These are phyloP conservation scores for barrel medic (Medicago truncatula) DNA, from an alignment of 306 rosid genomes.

Conservation along the genomic window DNA sequence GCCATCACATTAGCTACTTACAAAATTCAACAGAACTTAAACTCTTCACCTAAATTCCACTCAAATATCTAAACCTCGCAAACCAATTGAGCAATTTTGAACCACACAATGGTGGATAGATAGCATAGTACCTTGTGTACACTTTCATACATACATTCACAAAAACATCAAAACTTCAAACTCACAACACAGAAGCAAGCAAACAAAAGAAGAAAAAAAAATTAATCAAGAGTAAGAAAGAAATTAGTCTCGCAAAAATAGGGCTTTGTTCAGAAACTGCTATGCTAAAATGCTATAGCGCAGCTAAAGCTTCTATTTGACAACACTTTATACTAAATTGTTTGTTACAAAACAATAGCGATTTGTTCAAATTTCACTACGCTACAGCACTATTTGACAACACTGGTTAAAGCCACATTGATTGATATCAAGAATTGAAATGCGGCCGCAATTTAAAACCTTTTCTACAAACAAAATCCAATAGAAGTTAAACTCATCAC, in stretches of 20 bases:
- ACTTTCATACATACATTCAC: background rate
- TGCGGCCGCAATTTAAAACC: background rate
- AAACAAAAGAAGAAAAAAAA: too few species aligned
- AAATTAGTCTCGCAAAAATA: too few species aligned
- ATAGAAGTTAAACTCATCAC: constrained; percentile 1
- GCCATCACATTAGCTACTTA: too few species aligned
- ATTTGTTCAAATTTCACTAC: background rate
- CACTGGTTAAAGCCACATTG: too few species aligned
- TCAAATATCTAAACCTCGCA: too few species aligned
- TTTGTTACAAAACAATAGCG: background rate
- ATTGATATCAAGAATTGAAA: background rate
- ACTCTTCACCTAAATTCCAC: constrained; percentile 12
- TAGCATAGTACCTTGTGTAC: background rate
- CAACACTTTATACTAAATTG: too few species aligned
- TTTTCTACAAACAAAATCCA: background rate
- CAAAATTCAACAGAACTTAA: background rate
- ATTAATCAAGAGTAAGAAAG: too few species aligned
- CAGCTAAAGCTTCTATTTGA: too few species aligned
- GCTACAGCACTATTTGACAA: background rate
- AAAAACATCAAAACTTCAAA: too few species aligned
- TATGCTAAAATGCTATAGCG: too few species aligned
- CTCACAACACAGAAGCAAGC: too few species aligned
- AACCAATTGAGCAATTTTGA: background rate
- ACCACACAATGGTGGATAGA: constrained; percentile 20
- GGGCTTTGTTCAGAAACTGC: too few species aligned